These are phyloP conservation scores for Meredithiella fracta DNA, from an alignment of 2,329 filamentous ascomycete genomes.

Conservation along the genomic window DNA sequence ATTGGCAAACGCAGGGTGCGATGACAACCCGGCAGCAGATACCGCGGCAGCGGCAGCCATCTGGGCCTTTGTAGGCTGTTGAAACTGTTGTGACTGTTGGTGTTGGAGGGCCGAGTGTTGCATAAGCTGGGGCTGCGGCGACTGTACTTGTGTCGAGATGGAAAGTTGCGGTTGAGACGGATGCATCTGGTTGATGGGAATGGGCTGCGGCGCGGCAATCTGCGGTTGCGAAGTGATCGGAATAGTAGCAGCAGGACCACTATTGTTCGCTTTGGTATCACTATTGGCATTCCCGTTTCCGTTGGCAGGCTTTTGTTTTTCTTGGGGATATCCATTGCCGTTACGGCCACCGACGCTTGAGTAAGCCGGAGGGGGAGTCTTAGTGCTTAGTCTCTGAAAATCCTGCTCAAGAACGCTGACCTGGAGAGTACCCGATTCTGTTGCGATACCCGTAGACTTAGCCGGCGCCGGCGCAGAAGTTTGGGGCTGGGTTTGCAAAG, in stretches of 20 bases:
- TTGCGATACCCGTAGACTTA: conserved; percentile 2
- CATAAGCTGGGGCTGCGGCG: conserved; percentile 7
- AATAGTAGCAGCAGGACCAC: conserved; percentile 16
- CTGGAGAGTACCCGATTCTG: conserved; percentile 26
- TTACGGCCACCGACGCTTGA: conserved; percentile 50
- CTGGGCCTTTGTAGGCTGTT: conserved; percentile 17
- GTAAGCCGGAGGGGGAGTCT: conserved; percentile 89
- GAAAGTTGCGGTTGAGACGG: conserved; percentile 5
- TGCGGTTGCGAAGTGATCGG: conserved; percentile 12
- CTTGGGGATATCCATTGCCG: conserved; percentile 52
- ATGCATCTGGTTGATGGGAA: conserved; percentile 14
- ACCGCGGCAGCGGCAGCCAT: conserved; percentile 30
- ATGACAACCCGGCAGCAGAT: conserved; percentile 36
- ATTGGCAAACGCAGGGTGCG: conserved; percentile 84
- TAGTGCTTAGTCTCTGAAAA: conserved; percentile 64
- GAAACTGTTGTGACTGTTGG: conserved; percentile 3
- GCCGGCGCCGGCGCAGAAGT: not conserved
- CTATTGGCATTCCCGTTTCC: too few species aligned
- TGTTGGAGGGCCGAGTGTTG: conserved; percentile 2
- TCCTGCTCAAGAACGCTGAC: conserved; percentile 70
- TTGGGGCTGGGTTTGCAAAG: conserved; percentile 21
- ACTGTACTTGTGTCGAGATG: conserved; percentile 10
- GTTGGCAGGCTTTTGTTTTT: conserved; percentile 45
- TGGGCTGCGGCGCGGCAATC: conserved; percentile 9
- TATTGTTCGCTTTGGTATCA: conserved; percentile 6